Base-by-base conservation (phyloP, 768 basidiomycete species). In the Mycena vitilis region DNA sequence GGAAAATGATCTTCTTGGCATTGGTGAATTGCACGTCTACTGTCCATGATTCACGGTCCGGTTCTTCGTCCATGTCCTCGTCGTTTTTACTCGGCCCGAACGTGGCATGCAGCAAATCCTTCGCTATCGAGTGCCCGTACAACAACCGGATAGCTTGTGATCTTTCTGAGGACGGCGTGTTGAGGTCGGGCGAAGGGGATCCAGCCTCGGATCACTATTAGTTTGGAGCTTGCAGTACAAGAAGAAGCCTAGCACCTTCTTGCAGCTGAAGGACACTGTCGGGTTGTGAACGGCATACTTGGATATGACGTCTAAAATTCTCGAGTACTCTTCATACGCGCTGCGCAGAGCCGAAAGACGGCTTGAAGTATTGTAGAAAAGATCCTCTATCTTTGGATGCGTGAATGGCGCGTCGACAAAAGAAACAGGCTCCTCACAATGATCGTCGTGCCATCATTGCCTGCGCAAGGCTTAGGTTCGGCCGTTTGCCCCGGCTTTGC, bases 251-350 rank as follows among this genome's bases (percentile, higher is more conserved):
- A 60, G 73, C 54, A 92, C 95, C 88, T 98, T 99, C 78, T 94
- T 96, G 85, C 96, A 98, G 0, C 89, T 84, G 80, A 98, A 97
- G 0, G 95, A 86, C 4, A 96, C 89, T 13, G 86, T 88, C 0
- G 97, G 88, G 76, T 99, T 99, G 77, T 99, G 98, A 12, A 96
- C 85, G 0, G 98, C 95, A 75, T 99, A 99, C 69, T 92, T 93
- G 3, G 94, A 94, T 34, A 99, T 84, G 12, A 99, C 94, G 69
- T 97, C 95, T 2, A 99, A 84, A 49, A 99, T 95, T 40, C 94
- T 87, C 6, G 89, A 86, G 78, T 97, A 98, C 76, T 99, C 98
- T 72, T 99, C 97, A 2, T 95, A 92, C 5, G 91, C 80, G 64
- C 89, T 91, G 42, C 93, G 89, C 62, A 99, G 84, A 1, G 96